Percentiles rank a stretch among this genome's conserved stretches.
These are phyloP conservation scores for Dryas octopetala DNA, from an alignment of 306 rosid genomes.

Conservation along the genomic window DNA sequence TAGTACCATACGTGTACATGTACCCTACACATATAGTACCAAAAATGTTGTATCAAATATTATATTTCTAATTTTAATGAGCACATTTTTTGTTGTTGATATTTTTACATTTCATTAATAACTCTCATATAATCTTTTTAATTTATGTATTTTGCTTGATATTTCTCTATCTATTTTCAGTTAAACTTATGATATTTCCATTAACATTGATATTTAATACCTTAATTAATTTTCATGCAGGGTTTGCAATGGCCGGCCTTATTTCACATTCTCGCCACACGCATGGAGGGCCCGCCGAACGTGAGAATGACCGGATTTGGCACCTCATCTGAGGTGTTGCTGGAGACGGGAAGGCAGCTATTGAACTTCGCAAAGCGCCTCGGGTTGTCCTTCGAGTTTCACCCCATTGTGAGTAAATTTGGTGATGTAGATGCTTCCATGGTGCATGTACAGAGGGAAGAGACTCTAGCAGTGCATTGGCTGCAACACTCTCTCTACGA, in stretches of 20 bases:
- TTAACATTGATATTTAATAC: background rate
- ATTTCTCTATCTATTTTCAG: too few species aligned
- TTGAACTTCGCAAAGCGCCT: slow-evolving; percentile 61
- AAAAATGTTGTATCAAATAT: too few species aligned
- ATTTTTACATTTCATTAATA: too few species aligned
- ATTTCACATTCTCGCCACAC: slow-evolving; percentile 67
- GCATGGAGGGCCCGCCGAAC: slow-evolving; percentile 63
- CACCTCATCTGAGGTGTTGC: slow-evolving; percentile 54
- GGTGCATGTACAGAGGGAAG: slow-evolving; percentile 45
- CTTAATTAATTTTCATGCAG: slow-evolving; percentile 1
- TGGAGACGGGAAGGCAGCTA: slow-evolving; percentile 68
- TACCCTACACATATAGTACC: too few species aligned
- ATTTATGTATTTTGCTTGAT: too few species aligned
- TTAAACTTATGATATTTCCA: background rate
- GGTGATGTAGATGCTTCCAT: slow-evolving; percentile 52
- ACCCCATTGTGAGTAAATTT: slow-evolving; percentile 51
- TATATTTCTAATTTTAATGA: too few species aligned
- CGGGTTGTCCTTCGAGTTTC: slow-evolving; percentile 62
- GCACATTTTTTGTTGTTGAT: too few species aligned
- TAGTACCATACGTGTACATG: too few species aligned
- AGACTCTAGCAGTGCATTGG: slow-evolving; percentile 79
- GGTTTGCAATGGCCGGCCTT: slow-evolving; percentile 93
- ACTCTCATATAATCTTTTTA: too few species aligned
- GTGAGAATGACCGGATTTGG: slow-evolving; percentile 71
- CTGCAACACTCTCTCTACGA: slow-evolving; percentile 72